A percentile compares a stretch with the other conserved stretches of the same genome.
These are phyloP conservation scores for Acanthamoeba royreba DNA, from an alignment of 208 protist genomes.

Conservation along the genomic window DNA sequence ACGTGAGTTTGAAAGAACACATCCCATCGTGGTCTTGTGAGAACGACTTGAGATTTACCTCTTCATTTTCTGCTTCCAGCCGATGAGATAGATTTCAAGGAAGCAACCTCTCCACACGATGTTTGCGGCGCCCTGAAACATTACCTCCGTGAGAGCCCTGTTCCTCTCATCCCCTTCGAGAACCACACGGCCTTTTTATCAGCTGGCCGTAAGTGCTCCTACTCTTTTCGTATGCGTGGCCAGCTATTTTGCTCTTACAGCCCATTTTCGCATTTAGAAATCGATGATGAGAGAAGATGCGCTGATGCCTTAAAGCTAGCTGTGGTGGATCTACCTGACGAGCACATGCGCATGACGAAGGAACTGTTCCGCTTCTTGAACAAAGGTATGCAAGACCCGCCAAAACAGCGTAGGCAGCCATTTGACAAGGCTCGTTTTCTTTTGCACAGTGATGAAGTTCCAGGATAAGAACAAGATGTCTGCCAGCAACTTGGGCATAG, in stretches of 20 bases:
- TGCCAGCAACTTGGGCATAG: not conserved
- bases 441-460: not conserved
- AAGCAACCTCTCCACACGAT: not conserved
- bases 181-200: not conserved
- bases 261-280: not conserved
- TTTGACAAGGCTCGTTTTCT: too few relatives aligned
- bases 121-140: conserved; percentile 4
- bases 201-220: not conserved
- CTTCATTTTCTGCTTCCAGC: not conserved
- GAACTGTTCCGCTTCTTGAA: not conserved
- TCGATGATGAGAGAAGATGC: not conserved
- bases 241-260: not conserved
- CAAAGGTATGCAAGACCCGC: not conserved
- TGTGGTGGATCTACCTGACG: not conserved
- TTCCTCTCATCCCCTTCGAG: conserved; percentile 23
- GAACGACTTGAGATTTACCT: not conserved
- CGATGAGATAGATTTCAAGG: not conserved
- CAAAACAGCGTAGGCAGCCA: too few relatives aligned
- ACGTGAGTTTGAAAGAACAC: too few relatives aligned
- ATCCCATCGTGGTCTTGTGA: not conserved
- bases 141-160: conserved; percentile 7
- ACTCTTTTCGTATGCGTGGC: not conserved
- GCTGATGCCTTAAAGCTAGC: not conserved
- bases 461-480: conserved; percentile 36
- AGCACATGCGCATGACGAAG: not conserved